Base-by-base conservation (phyloP, 2,329 filamentous ascomycete species). In the Graphilbum fragrans region DNA sequence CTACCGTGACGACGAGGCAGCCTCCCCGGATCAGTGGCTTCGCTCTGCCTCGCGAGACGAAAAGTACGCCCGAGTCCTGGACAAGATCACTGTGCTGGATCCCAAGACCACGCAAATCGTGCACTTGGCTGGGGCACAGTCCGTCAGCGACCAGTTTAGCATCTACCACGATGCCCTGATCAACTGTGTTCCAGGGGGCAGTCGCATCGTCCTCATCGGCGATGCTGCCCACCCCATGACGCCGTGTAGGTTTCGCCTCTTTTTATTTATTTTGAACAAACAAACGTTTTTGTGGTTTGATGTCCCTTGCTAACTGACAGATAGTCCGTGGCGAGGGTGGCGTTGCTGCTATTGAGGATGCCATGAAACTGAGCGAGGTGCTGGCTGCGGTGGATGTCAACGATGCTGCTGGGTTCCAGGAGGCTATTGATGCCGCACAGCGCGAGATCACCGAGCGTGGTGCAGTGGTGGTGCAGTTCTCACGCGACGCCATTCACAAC, bases 201-300 rank as follows among this genome's bases (percentile, higher is more conserved):
- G 60, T 4, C 55, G 58, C 12, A 58, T 61, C 2, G 52, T 61
- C 2, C 40, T 69, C 2, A 53, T 67, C 12, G 66, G 66, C 0
- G 67, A 70, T 49, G 61, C 67, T 1, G 66, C 64, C 1, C 66
- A 69, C 51, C 58, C 64, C 1, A 67, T 67, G 58, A 66, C 63
- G 14, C 53, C n/a, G 55, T 65, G 64, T 67, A 54, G 42, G 62
- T 58, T 17, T 16, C 16, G n/a, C 18, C 34, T 31, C 16, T 20
- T 27, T 33, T n/a, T 10, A n/a, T n/a, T n/a, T n/a, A n/a, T n/a
- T n/a, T n/a, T n/a, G n/a, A n/a, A n/a, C n/a, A n/a, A n/a, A n/a
- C n/a, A n/a, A n/a, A n/a, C n/a, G n/a, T n/a, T n/a, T n/a, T n/a
- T n/a, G n/a, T 42, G 10, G n/a, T 23, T 27, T 29, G 18, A 5